These are phyloP conservation scores for Chernovozyma aurita DNA, from an alignment of 1,139 yeast genomes.

Conservation along the genomic window DNA sequence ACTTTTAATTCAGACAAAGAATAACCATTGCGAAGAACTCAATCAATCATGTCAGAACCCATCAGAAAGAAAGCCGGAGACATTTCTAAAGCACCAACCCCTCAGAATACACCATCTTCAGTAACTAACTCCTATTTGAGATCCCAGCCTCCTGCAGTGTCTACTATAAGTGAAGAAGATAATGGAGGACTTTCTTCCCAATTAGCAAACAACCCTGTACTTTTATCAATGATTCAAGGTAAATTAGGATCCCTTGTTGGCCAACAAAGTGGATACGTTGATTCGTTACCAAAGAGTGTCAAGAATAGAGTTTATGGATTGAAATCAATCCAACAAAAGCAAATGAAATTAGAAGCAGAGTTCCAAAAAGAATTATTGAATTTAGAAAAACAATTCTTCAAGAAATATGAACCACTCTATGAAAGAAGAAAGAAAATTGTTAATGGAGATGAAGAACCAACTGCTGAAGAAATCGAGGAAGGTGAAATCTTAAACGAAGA, in stretches of 20 bases:
- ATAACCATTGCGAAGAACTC: not conserved
- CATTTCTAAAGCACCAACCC: conserved; percentile 94
- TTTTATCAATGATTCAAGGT: conserved; percentile 85
- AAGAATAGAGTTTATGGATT: conserved; percentile 78
- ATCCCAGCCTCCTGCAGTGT: conserved; percentile 66
- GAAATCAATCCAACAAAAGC: conserved; percentile 78
- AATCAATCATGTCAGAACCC: conserved; percentile 55
- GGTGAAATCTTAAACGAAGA: conserved; percentile 67
- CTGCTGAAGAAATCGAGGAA: conserved; percentile 66
- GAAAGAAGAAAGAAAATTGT: conserved; percentile 70
- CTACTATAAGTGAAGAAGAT: conserved; percentile 71
- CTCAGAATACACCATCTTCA: conserved; percentile 97
- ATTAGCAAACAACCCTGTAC: conserved; percentile 68
- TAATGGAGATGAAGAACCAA: conserved; percentile 72
- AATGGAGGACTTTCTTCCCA: conserved; percentile 36
- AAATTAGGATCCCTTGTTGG: conserved; percentile 84
- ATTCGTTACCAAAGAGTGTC: conserved; percentile 67
- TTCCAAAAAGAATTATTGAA: conserved; percentile 87
- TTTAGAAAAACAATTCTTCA: conserved; percentile 77
- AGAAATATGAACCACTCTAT: conserved; percentile 73
- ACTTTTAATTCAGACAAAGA: no score
- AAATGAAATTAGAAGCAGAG: conserved; percentile 80
- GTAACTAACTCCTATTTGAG: conserved; percentile 73
- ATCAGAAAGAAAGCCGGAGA: conserved; percentile 67
- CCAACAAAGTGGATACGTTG: conserved; percentile 81